Percentiles rank a stretch among this genome's conserved stretches.
phyloP scores from a whole-genome alignment of 1,284 basidiomycete genomes.

The Cutaneotrichosporon cutaneum region DNA sequence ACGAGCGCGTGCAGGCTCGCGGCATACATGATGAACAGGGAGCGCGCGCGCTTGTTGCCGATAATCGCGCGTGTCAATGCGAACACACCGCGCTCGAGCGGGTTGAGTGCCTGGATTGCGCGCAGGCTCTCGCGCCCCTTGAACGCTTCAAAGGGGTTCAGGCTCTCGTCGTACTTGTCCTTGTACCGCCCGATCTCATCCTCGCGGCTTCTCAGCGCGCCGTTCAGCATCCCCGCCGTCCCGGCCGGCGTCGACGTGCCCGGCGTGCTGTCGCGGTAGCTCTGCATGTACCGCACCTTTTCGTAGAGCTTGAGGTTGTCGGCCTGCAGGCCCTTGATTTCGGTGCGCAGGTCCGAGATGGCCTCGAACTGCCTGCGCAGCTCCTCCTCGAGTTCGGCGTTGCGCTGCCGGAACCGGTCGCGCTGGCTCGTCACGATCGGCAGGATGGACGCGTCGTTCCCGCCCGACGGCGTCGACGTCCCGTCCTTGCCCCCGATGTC shows the following conservation, averaged over 20 bases:
- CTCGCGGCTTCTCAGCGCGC: conserved; percentile 46
- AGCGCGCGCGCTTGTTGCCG: conserved; percentile 76
- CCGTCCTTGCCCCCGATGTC: conserved; percentile 63
- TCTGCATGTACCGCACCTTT: conserved; percentile 95
- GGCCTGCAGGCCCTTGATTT: conserved; percentile 81
- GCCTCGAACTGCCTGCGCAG: conserved; percentile 89
- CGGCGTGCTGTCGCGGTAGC: conserved; percentile 64
- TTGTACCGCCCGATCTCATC: conserved; percentile 87
- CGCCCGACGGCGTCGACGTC: conserved; percentile 44
- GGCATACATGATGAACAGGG: conserved; percentile 50
- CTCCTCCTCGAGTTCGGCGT: conserved; percentile 97
- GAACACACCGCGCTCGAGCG: conserved; percentile 83
- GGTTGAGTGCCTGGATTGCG: conserved; percentile 86
- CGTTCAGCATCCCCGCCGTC: conserved; percentile 34
- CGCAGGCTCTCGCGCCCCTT: conserved; percentile 83
- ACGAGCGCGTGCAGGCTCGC: conserved; percentile 46
- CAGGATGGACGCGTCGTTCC: conserved; percentile 80
- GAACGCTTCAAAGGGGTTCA: conserved; percentile 98
- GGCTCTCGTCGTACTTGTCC: conserved; percentile 86
- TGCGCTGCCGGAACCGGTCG: conserved; percentile 91
- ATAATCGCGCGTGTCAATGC: conserved; percentile 80
- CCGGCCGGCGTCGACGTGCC: conserved; percentile 20
- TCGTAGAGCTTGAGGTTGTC: conserved; percentile 95
- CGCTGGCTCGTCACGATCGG: conserved; percentile 96
- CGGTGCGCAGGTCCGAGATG: conserved; percentile 82